A percentile compares a stretch with the other conserved stretches of the same genome.
Conservation (phyloP, 306 rosid genomes). For the Quercus rubra region DNA sequence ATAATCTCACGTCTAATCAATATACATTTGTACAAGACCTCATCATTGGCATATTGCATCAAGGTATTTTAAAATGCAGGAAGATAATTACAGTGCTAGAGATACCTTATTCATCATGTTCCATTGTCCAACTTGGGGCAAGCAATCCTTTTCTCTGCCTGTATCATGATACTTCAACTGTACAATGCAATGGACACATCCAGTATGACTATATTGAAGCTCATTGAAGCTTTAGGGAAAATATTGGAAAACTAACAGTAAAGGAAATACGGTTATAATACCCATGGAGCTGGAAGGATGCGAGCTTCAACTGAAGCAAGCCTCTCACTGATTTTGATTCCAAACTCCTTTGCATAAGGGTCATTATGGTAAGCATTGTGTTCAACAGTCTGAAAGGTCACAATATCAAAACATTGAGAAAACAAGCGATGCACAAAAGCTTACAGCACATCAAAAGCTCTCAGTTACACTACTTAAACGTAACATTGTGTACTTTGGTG, state of each 20-base stretch:
- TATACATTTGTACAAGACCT: too few species aligned
- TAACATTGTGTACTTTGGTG: not conserved
- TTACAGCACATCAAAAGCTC: not conserved
- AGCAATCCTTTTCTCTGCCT: constrained; percentile 89
- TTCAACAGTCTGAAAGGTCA: constrained; percentile 59
- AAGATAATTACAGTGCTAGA: not conserved
- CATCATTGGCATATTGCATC: too few species aligned
- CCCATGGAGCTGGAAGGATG: constrained; percentile 96
- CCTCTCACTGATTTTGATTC: constrained; percentile 78
- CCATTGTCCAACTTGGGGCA: constrained; percentile 99
- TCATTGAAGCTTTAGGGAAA: not conserved
- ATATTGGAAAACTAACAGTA: not conserved
- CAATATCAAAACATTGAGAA: not conserved
- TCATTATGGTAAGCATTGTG: constrained; percentile 83
- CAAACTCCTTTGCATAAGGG: constrained; percentile 89
- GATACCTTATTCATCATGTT: constrained; percentile 96
- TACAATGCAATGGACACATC: not conserved
- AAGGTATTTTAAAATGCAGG: too few species aligned
- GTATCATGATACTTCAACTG: constrained; percentile 96
- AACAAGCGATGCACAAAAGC: not conserved
- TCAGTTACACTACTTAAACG: not conserved
- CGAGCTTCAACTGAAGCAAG: constrained; percentile 99
- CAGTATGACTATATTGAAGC: not conserved
- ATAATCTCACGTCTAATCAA: too few species aligned
- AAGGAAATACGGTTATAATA: constrained; percentile 8